Conservation (phyloP, 208 protist species). For the Wallacemonas sp. region DNA sequence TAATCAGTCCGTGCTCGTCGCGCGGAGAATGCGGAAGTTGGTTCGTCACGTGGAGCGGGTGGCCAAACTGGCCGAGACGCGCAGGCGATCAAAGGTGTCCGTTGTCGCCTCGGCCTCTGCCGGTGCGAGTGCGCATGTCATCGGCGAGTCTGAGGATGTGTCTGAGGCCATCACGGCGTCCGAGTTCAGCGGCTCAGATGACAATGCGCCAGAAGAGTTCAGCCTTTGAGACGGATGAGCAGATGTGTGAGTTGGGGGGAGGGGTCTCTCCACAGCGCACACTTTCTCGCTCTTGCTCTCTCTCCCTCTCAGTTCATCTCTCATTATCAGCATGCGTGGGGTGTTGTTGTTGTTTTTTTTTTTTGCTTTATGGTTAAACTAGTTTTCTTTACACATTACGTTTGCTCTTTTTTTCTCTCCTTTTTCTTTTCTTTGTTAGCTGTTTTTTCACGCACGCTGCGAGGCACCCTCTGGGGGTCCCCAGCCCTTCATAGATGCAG, state of each 20-base stretch:
- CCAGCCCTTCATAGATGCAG: neutral
- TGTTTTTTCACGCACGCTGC: neutral
- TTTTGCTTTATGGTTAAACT: slow-evolving; percentile 2
- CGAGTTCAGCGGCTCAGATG: neutral
- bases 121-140: neutral
- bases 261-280: too few relatives aligned
- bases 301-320: too few relatives aligned
- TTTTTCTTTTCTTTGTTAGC: slow-evolving; percentile 1
- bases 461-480: neutral
- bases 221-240: neutral
- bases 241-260: slow-evolving; percentile 8
- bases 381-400: neutral
- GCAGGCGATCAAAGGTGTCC: slow-evolving; percentile 32
- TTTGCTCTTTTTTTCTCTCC: neutral
- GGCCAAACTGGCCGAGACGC: slow-evolving; percentile 51
- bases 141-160: neutral
- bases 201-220: slow-evolving; percentile 12
- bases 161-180: neutral
- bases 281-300: too few relatives aligned
- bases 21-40: slow-evolving; percentile 81
- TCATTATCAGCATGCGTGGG: too few relatives aligned
- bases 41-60: slow-evolving; percentile 76
- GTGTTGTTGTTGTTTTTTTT: slow-evolving; percentile 10
- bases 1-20: slow-evolving; percentile 78
- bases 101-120: neutral